Percentiles rank a stretch among this genome's conserved stretches.
Evolutionary conservation across 495 filamentous ascomycete genomes (phyloP).

Genomic region (Talaromyces wortmannii): DNA sequence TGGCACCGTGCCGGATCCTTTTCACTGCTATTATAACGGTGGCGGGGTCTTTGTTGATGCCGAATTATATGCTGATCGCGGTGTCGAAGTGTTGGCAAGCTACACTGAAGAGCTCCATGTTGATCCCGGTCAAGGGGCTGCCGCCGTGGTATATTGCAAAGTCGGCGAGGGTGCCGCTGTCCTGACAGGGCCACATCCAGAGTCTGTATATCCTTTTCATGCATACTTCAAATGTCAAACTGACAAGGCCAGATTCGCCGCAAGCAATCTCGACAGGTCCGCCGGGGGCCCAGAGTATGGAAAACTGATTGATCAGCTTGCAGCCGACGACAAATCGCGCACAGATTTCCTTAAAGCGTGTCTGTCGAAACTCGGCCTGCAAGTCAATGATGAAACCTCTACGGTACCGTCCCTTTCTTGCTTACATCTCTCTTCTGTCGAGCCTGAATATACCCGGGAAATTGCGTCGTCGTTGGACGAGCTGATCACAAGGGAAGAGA

Average conservation of each 20-base stretch:
- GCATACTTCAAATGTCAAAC: neutral
- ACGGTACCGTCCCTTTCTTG: slow-evolving; percentile 76
- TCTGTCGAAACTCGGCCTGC: slow-evolving; percentile 73
- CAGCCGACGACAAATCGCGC: slow-evolving; percentile 63
- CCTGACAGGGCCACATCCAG: slow-evolving; percentile 87
- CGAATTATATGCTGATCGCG: slow-evolving; percentile 47
- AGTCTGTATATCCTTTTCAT: slow-evolving; percentile 50
- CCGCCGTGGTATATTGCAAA: slow-evolving; percentile 83
- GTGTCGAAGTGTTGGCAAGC: slow-evolving; percentile 75
- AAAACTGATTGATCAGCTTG: slow-evolving; percentile 59
- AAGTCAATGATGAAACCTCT: slow-evolving; percentile 61
- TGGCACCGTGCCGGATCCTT: slow-evolving; percentile 49
- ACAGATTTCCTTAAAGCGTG: slow-evolving; percentile 76
- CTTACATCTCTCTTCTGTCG: slow-evolving; percentile 72
- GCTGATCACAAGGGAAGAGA: slow-evolving; percentile 59
- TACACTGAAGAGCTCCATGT: slow-evolving; percentile 74
- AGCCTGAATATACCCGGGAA: slow-evolving; percentile 55
- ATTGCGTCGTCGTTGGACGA: slow-evolving; percentile 62
- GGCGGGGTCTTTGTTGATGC: slow-evolving; percentile 93
- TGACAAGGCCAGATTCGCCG: slow-evolving; percentile 60
- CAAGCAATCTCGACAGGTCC: slow-evolving; percentile 63
- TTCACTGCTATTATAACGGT: slow-evolving; percentile 87
- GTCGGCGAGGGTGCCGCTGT: slow-evolving; percentile 77
- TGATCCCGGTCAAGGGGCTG: slow-evolving; percentile 59
- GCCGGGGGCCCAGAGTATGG: slow-evolving; percentile 57